Evolutionary conservation across 1,284 basidiomycete genomes (phyloP).

Genomic region (Microbotryum violaceum): DNA sequence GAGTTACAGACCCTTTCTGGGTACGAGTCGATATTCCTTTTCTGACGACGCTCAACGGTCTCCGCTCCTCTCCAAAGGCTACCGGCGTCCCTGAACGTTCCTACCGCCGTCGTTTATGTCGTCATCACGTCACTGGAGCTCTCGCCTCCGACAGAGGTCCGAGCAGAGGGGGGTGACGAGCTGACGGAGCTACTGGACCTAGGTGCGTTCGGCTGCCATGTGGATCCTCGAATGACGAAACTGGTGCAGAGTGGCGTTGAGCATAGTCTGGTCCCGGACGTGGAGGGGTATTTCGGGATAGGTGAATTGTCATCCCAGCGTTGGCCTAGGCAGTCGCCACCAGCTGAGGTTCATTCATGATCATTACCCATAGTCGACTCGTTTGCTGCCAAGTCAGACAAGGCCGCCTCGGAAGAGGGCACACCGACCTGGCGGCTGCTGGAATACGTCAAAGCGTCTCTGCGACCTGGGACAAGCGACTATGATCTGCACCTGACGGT

Average conservation of each 20-base stretch:
- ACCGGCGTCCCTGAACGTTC: constrained; percentile 12
- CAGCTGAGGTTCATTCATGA: constrained; percentile 2
- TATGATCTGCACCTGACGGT: constrained; percentile 59
- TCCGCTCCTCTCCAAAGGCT: constrained; percentile 3
- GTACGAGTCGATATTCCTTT: neutral
- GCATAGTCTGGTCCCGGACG: constrained; percentile 57
- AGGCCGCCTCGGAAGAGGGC: neutral
- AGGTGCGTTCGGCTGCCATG: constrained; percentile 76
- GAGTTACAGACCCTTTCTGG: neutral
- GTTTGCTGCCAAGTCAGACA: neutral
- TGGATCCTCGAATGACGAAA: constrained; percentile 64
- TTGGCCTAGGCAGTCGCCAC: neutral
- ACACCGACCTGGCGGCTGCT: constrained; percentile 23
- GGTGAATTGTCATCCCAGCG: constrained; percentile 6
- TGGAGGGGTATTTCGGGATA: constrained; percentile 52
- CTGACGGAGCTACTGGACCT: constrained; percentile 35
- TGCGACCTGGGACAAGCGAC: constrained; percentile 51
- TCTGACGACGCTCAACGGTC: neutral
- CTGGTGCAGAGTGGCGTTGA: constrained; percentile 73
- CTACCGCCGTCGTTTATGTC: constrained; percentile 58
- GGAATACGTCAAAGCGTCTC: constrained; percentile 48
- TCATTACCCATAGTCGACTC: neutral
- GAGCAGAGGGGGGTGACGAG: constrained; percentile 10
- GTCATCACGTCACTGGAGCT: constrained; percentile 64
- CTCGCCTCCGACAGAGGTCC: constrained; percentile 3